Evolutionary conservation across 495 filamentous ascomycete species (phyloP).

Genomic region (Chaetomium tenue): DNA sequence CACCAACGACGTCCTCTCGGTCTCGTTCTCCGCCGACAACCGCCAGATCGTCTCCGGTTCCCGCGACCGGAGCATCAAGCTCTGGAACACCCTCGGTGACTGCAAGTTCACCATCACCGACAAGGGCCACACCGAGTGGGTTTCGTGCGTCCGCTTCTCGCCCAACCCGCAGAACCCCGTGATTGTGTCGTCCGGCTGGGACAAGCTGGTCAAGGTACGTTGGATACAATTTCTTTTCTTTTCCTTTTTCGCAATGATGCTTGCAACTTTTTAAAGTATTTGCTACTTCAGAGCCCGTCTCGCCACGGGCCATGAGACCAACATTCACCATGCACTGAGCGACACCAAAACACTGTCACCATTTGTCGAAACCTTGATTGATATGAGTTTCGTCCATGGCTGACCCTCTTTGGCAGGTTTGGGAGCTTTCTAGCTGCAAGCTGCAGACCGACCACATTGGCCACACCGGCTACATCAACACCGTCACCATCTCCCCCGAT

Average conservation of each 20-base stretch:
- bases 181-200: conserved; percentile 98
- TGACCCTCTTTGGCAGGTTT: conserved; percentile 62
- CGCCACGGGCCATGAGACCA: conserved; percentile 89
- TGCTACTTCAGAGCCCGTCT: conserved; percentile 99
- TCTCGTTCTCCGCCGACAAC: conserved; percentile 99
- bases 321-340: conserved; percentile 83
- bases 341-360: conserved; percentile 13
- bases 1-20: conserved; percentile 98
- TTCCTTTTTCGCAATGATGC: conserved; percentile 68
- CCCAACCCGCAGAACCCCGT: conserved; percentile 99
- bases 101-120: conserved; percentile 99
- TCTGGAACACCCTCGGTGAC: conserved; percentile 99
- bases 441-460: conserved; percentile 99
- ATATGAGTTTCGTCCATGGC: conserved; percentile 13
- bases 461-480: conserved; percentile 99
- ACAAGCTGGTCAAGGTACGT: conserved; percentile 99
- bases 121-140: conserved; percentile 99
- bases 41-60: conserved; percentile 99
- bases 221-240: background rate
- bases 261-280: conserved; percentile 86
- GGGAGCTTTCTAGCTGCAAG: conserved; percentile 98
- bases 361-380: background rate
- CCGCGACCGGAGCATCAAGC: conserved; percentile 97
- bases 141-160: conserved; percentile 98
- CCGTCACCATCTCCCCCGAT: conserved; percentile 99